Conservation (phyloP, 164 flowering plant species). For the Vitis cinerea region DNA sequence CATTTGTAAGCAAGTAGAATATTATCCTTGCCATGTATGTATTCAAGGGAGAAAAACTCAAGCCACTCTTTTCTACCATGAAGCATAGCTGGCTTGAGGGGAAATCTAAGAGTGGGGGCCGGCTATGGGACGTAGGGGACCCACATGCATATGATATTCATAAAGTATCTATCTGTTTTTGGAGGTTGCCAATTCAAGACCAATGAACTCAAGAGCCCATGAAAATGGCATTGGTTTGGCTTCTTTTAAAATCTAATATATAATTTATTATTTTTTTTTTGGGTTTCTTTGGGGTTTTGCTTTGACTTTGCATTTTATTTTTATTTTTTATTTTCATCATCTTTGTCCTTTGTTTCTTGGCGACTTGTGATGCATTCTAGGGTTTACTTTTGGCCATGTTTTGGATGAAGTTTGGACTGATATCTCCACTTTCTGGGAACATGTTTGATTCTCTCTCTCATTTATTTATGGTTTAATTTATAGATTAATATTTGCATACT, state of each 20-base stretch:
- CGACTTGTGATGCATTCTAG: neutral
- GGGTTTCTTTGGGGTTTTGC: neutral
- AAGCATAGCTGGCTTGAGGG: too few species aligned
- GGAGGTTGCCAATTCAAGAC: neutral
- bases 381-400: neutral
- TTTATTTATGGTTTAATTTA: neutral
- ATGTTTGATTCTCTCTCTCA: neutral
- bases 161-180: too few species aligned
- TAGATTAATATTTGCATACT: neutral
- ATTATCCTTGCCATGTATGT: too few species aligned
- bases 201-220: neutral
- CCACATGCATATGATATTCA: too few species aligned
- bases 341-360: neutral
- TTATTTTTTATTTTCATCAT: neutral
- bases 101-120: too few species aligned
- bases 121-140: too few species aligned
- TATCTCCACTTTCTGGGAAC: constrained; percentile 1
- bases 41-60: too few species aligned
- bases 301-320: neutral
- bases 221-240: neutral
- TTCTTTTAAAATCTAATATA: too few species aligned
- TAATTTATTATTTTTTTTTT: too few species aligned
- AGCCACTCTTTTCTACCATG: too few species aligned
- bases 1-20: too few species aligned
- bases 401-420: constrained; percentile 2